Evolutionary conservation across 169 alveolate species (phyloP).

Genomic region (Neospora caninum): DNA sequence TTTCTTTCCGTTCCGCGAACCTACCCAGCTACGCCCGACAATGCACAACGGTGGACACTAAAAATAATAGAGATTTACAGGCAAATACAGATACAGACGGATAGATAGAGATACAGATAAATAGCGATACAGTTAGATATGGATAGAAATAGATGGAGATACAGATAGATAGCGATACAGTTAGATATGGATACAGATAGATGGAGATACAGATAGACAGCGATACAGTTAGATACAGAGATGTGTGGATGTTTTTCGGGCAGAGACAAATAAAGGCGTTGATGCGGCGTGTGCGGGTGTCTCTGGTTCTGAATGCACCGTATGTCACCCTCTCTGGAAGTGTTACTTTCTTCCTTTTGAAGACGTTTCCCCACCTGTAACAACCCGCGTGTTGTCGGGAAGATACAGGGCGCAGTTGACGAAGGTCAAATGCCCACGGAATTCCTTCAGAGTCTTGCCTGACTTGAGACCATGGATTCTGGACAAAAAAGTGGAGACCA

Average conservation of each 20-base stretch:
- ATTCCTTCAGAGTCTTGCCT: slow-evolving; percentile 71
- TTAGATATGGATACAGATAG: background rate
- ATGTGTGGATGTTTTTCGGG: too few relatives aligned
- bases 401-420: slow-evolving; percentile 69
- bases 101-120: too few relatives aligned
- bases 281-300: too few relatives aligned
- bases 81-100: background rate
- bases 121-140: background rate
- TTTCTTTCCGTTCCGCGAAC: too few relatives aligned
- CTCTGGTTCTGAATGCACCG: too few relatives aligned
- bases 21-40: too few relatives aligned
- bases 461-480: slow-evolving; percentile 72
- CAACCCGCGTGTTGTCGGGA: slow-evolving; percentile 49
- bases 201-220: background rate
- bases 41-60: too few relatives aligned
- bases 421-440: slow-evolving; percentile 71
- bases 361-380: slow-evolving; percentile 10
- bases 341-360: too few relatives aligned
- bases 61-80: too few relatives aligned
- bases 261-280: too few relatives aligned
- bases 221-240: background rate
- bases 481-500: background rate
- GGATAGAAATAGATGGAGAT: background rate
- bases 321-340: too few relatives aligned
- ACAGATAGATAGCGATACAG: background rate